Evolutionary conservation across 176 grass and related monocot species (phyloP), one percentile per base, ranked within the genome.

Genomic region (Cenchrus americanus): DNA sequence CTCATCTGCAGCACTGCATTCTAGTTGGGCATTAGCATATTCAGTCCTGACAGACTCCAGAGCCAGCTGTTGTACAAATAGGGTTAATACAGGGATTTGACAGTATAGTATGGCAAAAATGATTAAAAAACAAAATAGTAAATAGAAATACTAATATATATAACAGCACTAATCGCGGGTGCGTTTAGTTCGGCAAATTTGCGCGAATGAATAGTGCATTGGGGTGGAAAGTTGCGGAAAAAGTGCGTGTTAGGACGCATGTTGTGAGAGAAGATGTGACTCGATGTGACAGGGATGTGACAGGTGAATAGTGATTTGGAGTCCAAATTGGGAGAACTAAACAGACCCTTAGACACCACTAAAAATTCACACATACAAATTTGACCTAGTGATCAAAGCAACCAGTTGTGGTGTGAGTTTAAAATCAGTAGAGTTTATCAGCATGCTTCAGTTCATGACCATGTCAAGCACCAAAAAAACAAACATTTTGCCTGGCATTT

Each of bases 1-100:
- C 89, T 99, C 97, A 74, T 99, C 97, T 82, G 97, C 91, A 83
- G 97, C 97, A 87, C 55, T 91, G 87, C 97, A 99, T 79, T 99
- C 97, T 66, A 96, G 74, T 74, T 95, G 93, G 61, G 93, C 93
- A 94, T 96, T 96, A 83, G 66, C 78, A 88, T 93, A 96, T 77
- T 99, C 93, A 57, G 87, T 68, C 74, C 89, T 88, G 77, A 92
- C 77, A 72, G 93, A 92, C 15, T 96, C 91, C 69, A 99, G 91
- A n/a, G 90, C 91, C 66, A 94, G 76, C 97, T 99, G 86, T 89
- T 87, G 72, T 67, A 86, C 4, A 86, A 67, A 70, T 73, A 43
- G 12, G 55, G 14, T 85, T 62, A 48, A 41, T 71, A 82, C 30
- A 82, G 60, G 41, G 9, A 66, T 77, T 78, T 67, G 43, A 78